phyloP scores from a whole-genome alignment of 352 stramenopile species.

The Pythium aristosporum region DNA sequence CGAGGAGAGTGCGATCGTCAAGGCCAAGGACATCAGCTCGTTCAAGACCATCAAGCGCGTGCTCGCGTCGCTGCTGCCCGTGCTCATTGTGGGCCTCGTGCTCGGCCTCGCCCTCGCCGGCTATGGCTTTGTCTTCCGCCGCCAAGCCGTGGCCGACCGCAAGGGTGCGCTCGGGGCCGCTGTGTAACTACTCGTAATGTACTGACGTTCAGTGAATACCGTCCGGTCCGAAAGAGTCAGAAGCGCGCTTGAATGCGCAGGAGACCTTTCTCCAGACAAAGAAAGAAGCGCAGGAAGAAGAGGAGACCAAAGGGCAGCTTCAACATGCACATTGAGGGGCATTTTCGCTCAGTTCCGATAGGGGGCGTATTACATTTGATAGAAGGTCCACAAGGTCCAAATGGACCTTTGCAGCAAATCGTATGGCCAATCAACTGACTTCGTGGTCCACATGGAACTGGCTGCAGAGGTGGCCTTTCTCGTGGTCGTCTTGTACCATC shows the following conservation, averaged over 20 bases:
- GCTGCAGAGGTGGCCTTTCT: neutral
- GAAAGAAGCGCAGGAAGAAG: too few species aligned
- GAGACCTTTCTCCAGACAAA: too few species aligned
- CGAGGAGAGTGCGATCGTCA: constrained; percentile 47
- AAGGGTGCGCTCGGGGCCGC: constrained; percentile 2
- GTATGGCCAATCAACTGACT: too few species aligned
- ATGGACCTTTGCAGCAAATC: too few species aligned
- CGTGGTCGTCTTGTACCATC: neutral
- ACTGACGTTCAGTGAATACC: too few species aligned
- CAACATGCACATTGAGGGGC: too few species aligned
- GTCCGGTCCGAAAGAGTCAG: too few species aligned
- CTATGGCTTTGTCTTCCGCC: constrained; percentile 52
- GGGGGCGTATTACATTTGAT: too few species aligned
- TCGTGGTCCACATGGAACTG: neutral
- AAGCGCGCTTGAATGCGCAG: too few species aligned
- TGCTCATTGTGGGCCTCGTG: constrained; percentile 57
- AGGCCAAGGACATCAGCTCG: constrained; percentile 37
- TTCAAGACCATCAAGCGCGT: constrained; percentile 53
- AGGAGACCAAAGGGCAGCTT: too few species aligned
- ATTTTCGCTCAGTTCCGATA: too few species aligned
- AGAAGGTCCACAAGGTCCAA: too few species aligned
- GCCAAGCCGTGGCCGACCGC: constrained; percentile 18
- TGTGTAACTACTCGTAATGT: neutral
- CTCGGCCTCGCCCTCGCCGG: constrained; percentile 36
- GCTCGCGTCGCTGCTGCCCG: constrained; percentile 50